Base-by-base conservation (phyloP, 352 stramenopile genomes). In the Saprolegnia parasitica region DNA sequence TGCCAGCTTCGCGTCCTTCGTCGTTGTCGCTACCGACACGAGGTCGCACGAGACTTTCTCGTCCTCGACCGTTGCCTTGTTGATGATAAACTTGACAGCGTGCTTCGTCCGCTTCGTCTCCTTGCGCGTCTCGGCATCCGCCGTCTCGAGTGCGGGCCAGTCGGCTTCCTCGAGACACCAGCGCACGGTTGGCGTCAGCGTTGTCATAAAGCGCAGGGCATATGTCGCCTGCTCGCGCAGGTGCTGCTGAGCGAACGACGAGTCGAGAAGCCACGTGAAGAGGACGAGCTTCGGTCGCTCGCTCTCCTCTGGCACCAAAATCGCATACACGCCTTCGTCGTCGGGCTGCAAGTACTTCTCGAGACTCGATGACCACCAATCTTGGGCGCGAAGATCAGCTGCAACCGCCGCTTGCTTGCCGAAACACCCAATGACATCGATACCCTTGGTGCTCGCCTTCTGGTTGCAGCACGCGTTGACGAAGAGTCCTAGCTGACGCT, bases 191-290 rank as follows among this genome's bases (percentile, higher is more conserved):
- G 74, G 70, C 23, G 73, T 82, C 32, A 90, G 67, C 40, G 76
- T 81, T 16, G 80, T 84, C 29, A 87, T 70, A 42, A 89, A 87
- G 10, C 85, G 85, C 20, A 93, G 64, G 39, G 90, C 75, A 21
- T 89, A 91, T 40, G 85, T 87, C 20, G 81, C 80, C 23, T 78
- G 88, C 47, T 86, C 81, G 0, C 83, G 80, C 23, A 90, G 71
- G 18, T 68, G 72, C 45, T 67, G 56, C 15, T 76, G 78, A 0
- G 65, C 54, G 56, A 91, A 89, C 32, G 79, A 55, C 4, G 60
- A 37, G 54, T 87, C 76, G 45, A 79, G 47, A 0, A 93, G 66
- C 83, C 84, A 93, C 4, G 74, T 67, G 70, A 91, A 93, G 21
- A 91, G 13, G 1, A 89, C 70, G 13, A 60, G 24, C 24, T 40